Conservation (phyloP, 2,329 filamentous ascomycete species). For the Zalaria obscura region DNA sequence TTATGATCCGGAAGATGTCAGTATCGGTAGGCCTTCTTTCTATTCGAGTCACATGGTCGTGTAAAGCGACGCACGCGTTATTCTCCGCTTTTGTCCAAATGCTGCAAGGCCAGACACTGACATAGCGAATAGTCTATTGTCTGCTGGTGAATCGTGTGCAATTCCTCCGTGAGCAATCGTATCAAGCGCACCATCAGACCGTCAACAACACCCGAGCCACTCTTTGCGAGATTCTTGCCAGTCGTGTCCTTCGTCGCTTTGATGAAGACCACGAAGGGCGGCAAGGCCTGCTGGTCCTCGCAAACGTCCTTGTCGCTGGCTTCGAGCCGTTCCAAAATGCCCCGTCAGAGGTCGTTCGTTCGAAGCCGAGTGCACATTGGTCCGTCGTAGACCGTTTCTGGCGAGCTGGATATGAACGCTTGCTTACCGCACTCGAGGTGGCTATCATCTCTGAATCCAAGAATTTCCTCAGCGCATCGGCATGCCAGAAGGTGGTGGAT, state of each 20-base stretch:
- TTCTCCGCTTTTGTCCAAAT: no score
- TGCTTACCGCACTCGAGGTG: slow-evolving; percentile 65
- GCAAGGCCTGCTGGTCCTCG: slow-evolving; percentile 56
- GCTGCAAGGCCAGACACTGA: neutral
- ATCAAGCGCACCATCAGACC: slow-evolving; percentile 64
- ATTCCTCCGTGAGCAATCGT: slow-evolving; percentile 64
- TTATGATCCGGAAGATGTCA: slow-evolving; percentile 66
- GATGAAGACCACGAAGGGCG: slow-evolving; percentile 63
- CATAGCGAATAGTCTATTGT: slow-evolving; percentile 50
- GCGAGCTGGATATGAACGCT: slow-evolving; percentile 38
- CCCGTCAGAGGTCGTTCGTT: slow-evolving; percentile 48
- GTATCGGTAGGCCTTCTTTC: slow-evolving; percentile 41
- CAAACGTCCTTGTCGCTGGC: slow-evolving; percentile 67
- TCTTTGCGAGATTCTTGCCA: slow-evolving; percentile 67
- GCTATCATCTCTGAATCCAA: slow-evolving; percentile 76
- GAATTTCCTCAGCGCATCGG: slow-evolving; percentile 59
- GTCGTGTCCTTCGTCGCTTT: slow-evolving; percentile 62
- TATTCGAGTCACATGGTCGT: no score
- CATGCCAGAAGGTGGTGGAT: slow-evolving; percentile 68
- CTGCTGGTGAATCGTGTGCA: slow-evolving; percentile 69
- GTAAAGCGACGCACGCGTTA: no score
- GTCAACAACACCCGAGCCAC: slow-evolving; percentile 66
- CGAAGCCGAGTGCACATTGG: slow-evolving; percentile 37
- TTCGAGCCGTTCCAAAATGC: slow-evolving; percentile 81
- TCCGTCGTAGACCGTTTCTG: slow-evolving; percentile 25